Conservation (phyloP, 1,284 basidiomycete species). For the Trichosporon inkin region DNA sequence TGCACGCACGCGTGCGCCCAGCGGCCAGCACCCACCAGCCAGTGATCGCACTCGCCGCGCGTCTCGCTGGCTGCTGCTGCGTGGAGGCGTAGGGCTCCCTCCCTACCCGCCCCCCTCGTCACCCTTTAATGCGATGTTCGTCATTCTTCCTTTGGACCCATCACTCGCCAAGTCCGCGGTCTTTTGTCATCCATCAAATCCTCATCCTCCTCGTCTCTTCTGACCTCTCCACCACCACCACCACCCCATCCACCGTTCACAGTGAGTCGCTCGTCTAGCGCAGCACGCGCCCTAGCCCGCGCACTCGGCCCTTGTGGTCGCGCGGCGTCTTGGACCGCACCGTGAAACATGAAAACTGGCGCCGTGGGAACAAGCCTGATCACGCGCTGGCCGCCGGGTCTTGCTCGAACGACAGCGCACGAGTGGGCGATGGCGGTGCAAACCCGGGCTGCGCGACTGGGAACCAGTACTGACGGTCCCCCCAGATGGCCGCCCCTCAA, state of each 20-base stretch:
- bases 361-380: slow-evolving; percentile 4
- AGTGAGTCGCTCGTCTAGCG: neutral
- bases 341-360: slow-evolving; percentile 7
- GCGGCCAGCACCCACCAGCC: neutral
- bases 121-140: slow-evolving; percentile 10
- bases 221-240: neutral
- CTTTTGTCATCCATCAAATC: slow-evolving; percentile 8
- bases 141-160: slow-evolving; percentile 6
- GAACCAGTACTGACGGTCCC: neutral
- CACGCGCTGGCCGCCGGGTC: neutral
- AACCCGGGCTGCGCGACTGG: neutral
- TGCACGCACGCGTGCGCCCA: neutral
- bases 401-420: neutral
- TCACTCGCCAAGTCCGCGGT: neutral
- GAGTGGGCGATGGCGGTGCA: neutral
- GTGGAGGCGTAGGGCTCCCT: neutral
- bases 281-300: neutral
- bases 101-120: slow-evolving; percentile 1
- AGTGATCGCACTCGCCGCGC: slow-evolving; percentile 5
- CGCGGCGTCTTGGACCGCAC: neutral
- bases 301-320: neutral
- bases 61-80: slow-evolving; percentile 3
- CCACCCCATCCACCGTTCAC: neutral
- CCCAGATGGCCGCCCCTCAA: slow-evolving; percentile 43
- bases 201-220: neutral